These are phyloP conservation scores for Phytophthora ramorum DNA, from an alignment of 352 stramenopile genomes.

Conservation along the genomic window DNA sequence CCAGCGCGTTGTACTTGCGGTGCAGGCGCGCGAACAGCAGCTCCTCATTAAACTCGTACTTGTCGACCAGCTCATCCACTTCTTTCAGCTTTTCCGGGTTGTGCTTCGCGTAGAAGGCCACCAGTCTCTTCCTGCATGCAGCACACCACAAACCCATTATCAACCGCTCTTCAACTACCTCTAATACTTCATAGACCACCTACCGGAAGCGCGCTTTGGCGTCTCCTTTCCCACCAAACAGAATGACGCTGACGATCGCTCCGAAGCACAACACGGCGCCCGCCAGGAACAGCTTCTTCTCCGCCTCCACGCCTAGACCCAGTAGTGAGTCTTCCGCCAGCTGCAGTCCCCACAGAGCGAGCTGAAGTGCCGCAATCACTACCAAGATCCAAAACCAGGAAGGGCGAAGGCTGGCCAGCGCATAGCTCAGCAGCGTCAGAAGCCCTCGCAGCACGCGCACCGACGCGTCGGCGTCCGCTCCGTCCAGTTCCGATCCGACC, in stretches of 20 bases:
- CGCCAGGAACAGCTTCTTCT: conserved; percentile 56
- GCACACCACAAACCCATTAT: conserved; percentile 11
- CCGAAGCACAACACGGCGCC: conserved; percentile 55
- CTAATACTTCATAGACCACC: conserved; percentile 6
- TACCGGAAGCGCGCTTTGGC: conserved; percentile 57
- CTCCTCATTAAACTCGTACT: conserved; percentile 84
- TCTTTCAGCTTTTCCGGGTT: conserved; percentile 73
- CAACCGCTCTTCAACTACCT: neutral
- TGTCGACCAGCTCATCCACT: conserved; percentile 69
- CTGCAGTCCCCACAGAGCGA: conserved; percentile 56
- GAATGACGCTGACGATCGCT: conserved; percentile 51
- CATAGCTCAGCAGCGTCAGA: conserved; percentile 65
- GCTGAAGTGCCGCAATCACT: conserved; percentile 62
- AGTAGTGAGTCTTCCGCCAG: conserved; percentile 47
- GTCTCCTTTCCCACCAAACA: conserved; percentile 51
- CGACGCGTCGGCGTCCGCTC: conserved; percentile 49
- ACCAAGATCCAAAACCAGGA: conserved; percentile 55
- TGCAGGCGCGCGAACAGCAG: conserved; percentile 78
- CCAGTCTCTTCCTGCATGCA: conserved; percentile 48
- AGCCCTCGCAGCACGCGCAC: conserved; percentile 62
- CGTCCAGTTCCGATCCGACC: conserved; percentile 30
- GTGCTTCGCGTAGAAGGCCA: conserved; percentile 78
- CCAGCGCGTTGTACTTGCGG: conserved; percentile 81
- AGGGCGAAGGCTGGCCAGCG: conserved; percentile 42
- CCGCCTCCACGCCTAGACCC: conserved; percentile 40